Evolutionary conservation across 495 filamentous ascomycete species (phyloP).

Genomic region (Delitschia confertaspora): DNA sequence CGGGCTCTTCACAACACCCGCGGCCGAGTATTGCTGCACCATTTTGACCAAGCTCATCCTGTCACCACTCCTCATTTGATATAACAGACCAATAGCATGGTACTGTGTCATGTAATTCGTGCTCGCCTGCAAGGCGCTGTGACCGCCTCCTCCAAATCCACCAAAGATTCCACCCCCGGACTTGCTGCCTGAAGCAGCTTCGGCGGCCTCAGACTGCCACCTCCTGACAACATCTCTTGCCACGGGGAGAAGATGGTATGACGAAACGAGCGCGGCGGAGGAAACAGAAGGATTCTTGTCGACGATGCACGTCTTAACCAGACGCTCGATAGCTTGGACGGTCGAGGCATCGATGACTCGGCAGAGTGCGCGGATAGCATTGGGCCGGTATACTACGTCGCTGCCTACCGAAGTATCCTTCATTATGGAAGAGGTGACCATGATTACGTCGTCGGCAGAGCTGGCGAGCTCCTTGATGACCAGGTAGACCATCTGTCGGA

Average conservation of each 20-base stretch:
- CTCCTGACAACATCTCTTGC: constrained; percentile 89
- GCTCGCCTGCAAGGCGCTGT: constrained; percentile 57
- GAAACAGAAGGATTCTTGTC: constrained; percentile 98
- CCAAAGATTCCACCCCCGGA: constrained; percentile 81
- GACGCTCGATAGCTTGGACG: constrained; percentile 93
- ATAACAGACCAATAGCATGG: constrained; percentile 93
- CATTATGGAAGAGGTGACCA: constrained; percentile 96
- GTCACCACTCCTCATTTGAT: constrained; percentile 96
- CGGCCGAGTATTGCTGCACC: constrained; percentile 93
- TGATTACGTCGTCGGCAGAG: constrained; percentile 98
- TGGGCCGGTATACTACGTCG: constrained; percentile 90
- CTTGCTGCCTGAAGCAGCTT: constrained; percentile 84
- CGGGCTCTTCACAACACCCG: constrained; percentile 88
- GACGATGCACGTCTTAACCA: constrained; percentile 98
- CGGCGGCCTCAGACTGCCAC: constrained; percentile 98
- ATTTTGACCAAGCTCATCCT: constrained; percentile 99
- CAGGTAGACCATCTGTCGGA: constrained; percentile 98
- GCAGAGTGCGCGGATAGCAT: constrained; percentile 92
- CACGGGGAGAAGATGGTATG: constrained; percentile 95
- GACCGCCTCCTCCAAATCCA: constrained; percentile 67
- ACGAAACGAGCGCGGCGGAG: constrained; percentile 91
- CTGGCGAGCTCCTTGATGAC: constrained; percentile 88
- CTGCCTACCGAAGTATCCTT: constrained; percentile 96
- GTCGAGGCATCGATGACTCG: constrained; percentile 98
- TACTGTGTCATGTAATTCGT: constrained; percentile 94